Evolutionary conservation across 1,284 basidiomycete genomes (phyloP).

Genomic region (Laetiporus sulphureus): DNA sequence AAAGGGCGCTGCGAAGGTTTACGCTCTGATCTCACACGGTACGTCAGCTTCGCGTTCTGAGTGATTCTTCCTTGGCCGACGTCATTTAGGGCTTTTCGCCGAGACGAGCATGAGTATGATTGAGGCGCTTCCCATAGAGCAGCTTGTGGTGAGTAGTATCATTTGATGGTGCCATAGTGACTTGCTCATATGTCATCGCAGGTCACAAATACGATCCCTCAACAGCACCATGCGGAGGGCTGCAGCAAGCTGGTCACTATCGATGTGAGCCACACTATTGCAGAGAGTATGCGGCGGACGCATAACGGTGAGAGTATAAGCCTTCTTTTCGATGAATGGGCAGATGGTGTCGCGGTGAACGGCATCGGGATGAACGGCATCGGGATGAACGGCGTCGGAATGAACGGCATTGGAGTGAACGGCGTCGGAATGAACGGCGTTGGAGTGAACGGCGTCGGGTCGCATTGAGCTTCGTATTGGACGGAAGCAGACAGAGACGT

Average conservation of each 20-base stretch:
- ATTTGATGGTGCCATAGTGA: too few relatives aligned
- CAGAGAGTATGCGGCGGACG: conserved; percentile 93
- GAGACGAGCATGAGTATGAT: conserved; percentile 79
- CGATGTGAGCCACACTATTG: conserved; percentile 87
- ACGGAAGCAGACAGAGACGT: too few relatives aligned
- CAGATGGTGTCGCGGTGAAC: conserved; percentile 23
- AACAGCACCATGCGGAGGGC: conserved; percentile 43
- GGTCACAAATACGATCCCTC: conserved; percentile 79
- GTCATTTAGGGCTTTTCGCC: conserved; percentile 68
- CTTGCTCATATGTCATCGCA: conserved; percentile 35
- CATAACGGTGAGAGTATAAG: conserved; percentile 95
- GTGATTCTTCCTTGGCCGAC: conserved; percentile 4
- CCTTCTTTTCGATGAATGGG: conserved; percentile 76
- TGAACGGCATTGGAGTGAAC: conserved; percentile 14
- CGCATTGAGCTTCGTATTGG: conserved; percentile 12
- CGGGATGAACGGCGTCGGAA: conserved; percentile 12
- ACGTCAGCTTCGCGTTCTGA: conserved; percentile 18
- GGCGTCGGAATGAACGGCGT: conserved; percentile 10
- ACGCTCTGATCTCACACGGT: conserved; percentile 94
- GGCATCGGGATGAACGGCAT: conserved; percentile 15
- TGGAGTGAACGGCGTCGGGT: conserved; percentile 12
- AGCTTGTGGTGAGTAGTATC: conserved; percentile 71
- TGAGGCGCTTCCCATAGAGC: conserved; percentile 74
- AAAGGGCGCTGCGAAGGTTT: conserved; percentile 83
- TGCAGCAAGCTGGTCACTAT: conserved; percentile 68